Base-by-base conservation (phyloP, 1,284 basidiomycete species). In the Fomitopsis pinicola region DNA sequence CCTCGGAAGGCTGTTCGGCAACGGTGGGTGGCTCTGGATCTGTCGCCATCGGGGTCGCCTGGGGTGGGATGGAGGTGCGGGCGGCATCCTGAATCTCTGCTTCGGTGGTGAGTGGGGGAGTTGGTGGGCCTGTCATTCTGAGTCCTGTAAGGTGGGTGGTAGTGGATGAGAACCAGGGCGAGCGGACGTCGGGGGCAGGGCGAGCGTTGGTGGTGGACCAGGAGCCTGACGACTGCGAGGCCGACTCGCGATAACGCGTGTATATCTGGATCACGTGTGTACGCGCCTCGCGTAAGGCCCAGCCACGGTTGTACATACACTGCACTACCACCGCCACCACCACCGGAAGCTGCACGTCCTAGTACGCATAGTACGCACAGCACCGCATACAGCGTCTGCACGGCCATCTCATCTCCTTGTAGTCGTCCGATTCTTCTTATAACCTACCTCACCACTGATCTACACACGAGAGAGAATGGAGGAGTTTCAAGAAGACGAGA, bases 401-500 rank as follows among this genome's bases (percentile, higher is more conserved):
- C 4, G 30, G 30, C 4, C 30, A 33, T 33, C 44, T 22, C n/a
- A 19, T 4, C n/a, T 4, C 44, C 44, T 56, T 53, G 62, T 58
- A 56, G 55, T 33, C 30, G 4, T 33, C 30, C 30, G 59, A 45
- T 38, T 52, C 36, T 14, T 56, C 52, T 59, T 44, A 35, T 42
- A 28, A 14, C 42, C 48, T 58, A 50, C n/a, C 33, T 14, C 2
- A 48, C 46, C 9, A 33, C 19, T 8, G 38, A 15, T 10, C 38
- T 14, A 15, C 22, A 26, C 19, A n/a, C 63, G 55, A 33, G 5
- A 33, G 30, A 33, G 30, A 35, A 85, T 88, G 86, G 82, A 87
- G 60, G 74, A 77, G 15, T 76, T 82, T 59, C 82, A 67, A 9
- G 68, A 85, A 63, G 89, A 92, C 58, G 90, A 92, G 68, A 88